Base-by-base conservation (phyloP, 208 protist species). In the Leishmania amazonensis region DNA sequence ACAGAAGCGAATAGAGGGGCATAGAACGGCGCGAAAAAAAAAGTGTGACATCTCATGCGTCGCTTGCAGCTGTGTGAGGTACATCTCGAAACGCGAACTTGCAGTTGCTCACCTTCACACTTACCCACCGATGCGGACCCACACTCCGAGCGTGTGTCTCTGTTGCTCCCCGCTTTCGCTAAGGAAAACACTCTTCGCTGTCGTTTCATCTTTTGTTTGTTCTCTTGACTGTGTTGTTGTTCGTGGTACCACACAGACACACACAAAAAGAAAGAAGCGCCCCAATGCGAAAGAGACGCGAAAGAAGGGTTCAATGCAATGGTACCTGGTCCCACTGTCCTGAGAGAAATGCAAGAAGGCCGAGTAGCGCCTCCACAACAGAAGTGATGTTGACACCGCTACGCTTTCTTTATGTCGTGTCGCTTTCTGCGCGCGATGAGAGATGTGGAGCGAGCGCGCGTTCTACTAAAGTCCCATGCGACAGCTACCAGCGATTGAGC, bases 191-290 rank as follows among this genome's bases (percentile, higher is more conserved):
- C 65, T 71, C 65, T 45, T 71, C 65, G 65, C 65, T 17, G 78
- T 75, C 73, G 28, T 51, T 57, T 68, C 13, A 70, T 70, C 76
- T 28, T 77, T 58, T 58, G 51, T 84, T 64, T 84, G 68, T 83
- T 65, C 68, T 51, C 68, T 49, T 83, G n/a, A 80, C 9, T 62
- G 49, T 60, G 31, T 45, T 65, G 74, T 77, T 60, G 42, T 40
- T 81, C 8, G 17, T 45, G 40, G 19, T 71, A 71, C 65, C 65
- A 28, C 31, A 21, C 51, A 54, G 1, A 54, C 15, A 54, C 51
- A 19, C 7, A 54, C 5, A 54, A 15, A 38, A 24, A 71, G n/a
- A 71, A 45, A 71, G 19, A 21, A 28, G 13, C 1, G 15, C 1
- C 6, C 17, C 13, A 47, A 71, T 5, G 38, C 57, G 24, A 31